Evolutionary conservation across 768 basidiomycete species (phyloP).

Genomic region (Amanita rubescens): DNA sequence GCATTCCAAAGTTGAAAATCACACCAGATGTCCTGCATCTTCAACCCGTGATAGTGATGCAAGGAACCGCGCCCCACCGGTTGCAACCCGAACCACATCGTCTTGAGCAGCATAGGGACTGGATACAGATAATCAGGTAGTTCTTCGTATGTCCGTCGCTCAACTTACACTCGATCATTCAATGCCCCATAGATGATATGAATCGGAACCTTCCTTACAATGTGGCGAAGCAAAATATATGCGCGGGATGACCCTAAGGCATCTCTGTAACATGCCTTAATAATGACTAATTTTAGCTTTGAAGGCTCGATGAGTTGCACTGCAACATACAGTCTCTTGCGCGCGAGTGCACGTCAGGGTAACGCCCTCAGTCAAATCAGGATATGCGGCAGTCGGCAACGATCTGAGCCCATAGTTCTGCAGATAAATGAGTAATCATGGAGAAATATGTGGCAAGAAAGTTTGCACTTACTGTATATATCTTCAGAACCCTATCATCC

Average conservation of each 20-base stretch:
- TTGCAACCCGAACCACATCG: conserved; percentile 25
- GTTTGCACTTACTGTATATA: conserved; percentile 28
- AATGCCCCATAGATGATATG: conserved; percentile 42
- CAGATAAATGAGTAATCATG: background rate
- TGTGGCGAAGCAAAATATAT: conserved; percentile 24
- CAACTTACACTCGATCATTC: conserved; percentile 35
- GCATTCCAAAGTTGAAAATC: conserved; percentile 6
- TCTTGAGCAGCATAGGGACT: conserved; percentile 22
- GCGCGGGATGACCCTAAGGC: conserved; percentile 22
- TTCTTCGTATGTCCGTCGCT: background rate
- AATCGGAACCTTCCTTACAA: conserved; percentile 28
- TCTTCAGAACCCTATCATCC: conserved; percentile 40
- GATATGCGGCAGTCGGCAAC: conserved; percentile 35
- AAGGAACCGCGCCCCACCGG: conserved; percentile 29
- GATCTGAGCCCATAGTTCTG: conserved; percentile 37
- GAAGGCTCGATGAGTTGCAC: background rate
- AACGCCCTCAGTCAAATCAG: conserved; percentile 37
- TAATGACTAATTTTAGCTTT: background rate
- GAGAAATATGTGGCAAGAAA: background rate
- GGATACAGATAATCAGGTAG: background rate
- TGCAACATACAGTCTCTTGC: conserved; percentile 35
- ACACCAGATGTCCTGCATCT: conserved; percentile 35
- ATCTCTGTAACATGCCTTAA: conserved; percentile 39
- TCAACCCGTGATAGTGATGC: conserved; percentile 30
- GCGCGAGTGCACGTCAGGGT: conserved; percentile 39